Evolutionary conservation across 768 basidiomycete genomes (phyloP), one percentile per base, ranked within the genome.

Genomic region (Pilatotrama ljubarskyi): DNA sequence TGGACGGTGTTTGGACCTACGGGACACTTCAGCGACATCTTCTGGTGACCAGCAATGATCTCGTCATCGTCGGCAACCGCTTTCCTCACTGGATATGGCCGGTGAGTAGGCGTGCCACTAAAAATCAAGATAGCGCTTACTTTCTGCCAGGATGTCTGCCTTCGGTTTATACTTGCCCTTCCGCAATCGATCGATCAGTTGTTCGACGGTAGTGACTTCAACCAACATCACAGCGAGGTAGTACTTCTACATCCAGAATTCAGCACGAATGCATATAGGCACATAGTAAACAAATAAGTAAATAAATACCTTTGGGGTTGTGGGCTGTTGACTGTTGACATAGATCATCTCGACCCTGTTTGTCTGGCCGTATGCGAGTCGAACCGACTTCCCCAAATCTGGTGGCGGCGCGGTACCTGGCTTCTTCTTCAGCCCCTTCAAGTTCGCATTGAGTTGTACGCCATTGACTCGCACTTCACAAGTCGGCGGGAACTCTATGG

Each of bases 401-500:
- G 93, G 87, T 6, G 94, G 94, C n/a, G 94, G 93, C 1, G 93
- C 91, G 42, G 92, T 95, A 3, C 94, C 94, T 26, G 93, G 90
- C 66, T 91, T 95, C 79, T 97, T 97, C 81, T 97, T 97, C 70
- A 96, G 75, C 5, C 95, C 95, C 72, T 93, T 93, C 63, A 94
- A 73, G 71, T 88, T 95, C 37, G 88, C 91, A 18, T 77, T 77
- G 29, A 96, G 75, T 54, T 84, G 79, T 2, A 77, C 77, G 55
- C 76, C 80, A 72, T 97, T 96, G 38, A 95, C 84, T 69, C 92
- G 88, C 51, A 95, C 88, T 82, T 97, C 94, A 70, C 91, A 94
- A 9, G 91, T 91, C 8, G 88, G 85, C 22, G 94, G 94, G 66
- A 96, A 97, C 77, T 97, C 94, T 48, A 96, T 84, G 4, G 84